Evolutionary conservation across 371 early-diverging fungal species (phyloP), one percentile per base, ranked within the genome.

Genomic region (Mortierella sp.): DNA sequence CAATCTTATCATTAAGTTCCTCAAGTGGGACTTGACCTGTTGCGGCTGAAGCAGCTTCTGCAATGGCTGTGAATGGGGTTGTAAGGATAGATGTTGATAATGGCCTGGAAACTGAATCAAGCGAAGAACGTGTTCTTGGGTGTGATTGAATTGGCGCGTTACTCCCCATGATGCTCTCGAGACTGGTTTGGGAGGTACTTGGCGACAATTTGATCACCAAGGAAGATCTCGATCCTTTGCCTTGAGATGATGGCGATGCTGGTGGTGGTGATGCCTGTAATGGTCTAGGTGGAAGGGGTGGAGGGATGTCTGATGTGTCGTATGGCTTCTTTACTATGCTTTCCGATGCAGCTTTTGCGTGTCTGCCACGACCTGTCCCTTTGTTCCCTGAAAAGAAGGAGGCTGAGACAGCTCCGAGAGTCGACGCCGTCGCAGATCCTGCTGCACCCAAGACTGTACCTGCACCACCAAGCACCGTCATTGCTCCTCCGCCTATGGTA

Each of bases 401-500:
- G n/a, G 48, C 69, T 7, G 69, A 62, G 9, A 64, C 71, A 5
- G 65, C 65, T 1, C 55, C 65, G 34, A 71, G 60, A 4, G 71
- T 65, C 7, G 73, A 61, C 2, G 62, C 57, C 0, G 73, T 67
- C 3, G 34, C 73, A 45, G 57, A 49, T 19, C 73, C 67, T 1
- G 62, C 73, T 1, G 67, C 73, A 3, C 73, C 73, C 3, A 72
- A 31, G 0, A 67, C 73, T 29, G 63, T 62, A 1, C 73, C 63
- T 39, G 73, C 73, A 13, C 73, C 73, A 4, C 63, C 67, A 29
- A 72, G 19, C 0, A 62, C 73, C 10, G 67, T 58, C 63, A 58
- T 54, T 2, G 73, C 73, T 28, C 73, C 73, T 24, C 58, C 73
- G 1, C 73, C 63, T 7, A 72, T 72, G 1, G 48, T 59, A 17